phyloP scores from a whole-genome alignment of 148 eudicot species.

The Camellia sinensis region DNA sequence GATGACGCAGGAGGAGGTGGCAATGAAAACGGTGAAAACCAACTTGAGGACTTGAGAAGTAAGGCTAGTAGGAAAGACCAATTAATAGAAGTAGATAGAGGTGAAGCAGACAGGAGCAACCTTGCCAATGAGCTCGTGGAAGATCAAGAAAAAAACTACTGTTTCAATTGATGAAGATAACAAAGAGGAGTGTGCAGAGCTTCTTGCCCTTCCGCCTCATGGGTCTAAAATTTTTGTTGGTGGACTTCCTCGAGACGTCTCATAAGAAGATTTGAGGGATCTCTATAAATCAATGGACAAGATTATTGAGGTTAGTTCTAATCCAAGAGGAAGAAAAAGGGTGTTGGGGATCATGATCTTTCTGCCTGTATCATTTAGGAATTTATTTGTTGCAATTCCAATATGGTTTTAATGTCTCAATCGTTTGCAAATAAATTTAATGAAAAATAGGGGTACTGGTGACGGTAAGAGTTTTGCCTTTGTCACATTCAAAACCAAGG shows the following conservation, averaged over 20 bases:
- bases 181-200: conserved; percentile 55
- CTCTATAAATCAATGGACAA: conserved; percentile 87
- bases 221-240: conserved; percentile 93
- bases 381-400: background rate
- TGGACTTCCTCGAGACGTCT: conserved; percentile 74
- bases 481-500: conserved; percentile 75
- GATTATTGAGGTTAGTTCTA: conserved; percentile 58
- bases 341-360: background rate
- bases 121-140: conserved; percentile 28
- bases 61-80: conserved; percentile 54
- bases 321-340: background rate
- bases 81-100: conserved; percentile 37
- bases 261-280: conserved; percentile 81
- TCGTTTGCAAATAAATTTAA: conserved; percentile 58
- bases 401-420: background rate
- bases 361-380: background rate
- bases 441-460: conserved; percentile 86
- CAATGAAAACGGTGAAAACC: conserved; percentile 61
- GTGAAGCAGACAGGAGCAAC: conserved; percentile 25
- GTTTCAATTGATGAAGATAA: conserved; percentile 34
- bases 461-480: conserved; percentile 93
- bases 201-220: conserved; percentile 84
- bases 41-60: conserved; percentile 42
- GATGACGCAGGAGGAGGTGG: conserved; percentile 51
- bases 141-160: conserved; percentile 46